phyloP scores from a whole-genome alignment of 768 basidiomycete genomes.

The Suillus subaureus region DNA sequence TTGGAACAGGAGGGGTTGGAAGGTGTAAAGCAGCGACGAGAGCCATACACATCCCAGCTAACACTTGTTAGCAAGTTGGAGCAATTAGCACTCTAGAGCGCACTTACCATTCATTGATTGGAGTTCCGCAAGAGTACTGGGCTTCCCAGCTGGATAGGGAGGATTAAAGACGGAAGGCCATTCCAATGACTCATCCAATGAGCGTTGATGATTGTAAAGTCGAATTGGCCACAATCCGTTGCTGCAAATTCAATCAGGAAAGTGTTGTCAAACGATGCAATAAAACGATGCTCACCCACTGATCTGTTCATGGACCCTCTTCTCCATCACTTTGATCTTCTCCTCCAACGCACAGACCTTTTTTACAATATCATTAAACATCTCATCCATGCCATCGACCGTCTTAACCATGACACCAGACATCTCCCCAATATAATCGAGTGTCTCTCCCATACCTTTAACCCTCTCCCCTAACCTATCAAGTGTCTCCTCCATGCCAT shows the following conservation, averaged over 20 bases:
- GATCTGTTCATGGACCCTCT: background rate
- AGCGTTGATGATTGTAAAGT: background rate
- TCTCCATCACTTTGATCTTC: background rate
- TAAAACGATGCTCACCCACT: background rate
- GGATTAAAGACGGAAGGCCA: background rate
- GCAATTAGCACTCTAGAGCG: background rate
- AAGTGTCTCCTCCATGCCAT: background rate
- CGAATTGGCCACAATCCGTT: background rate
- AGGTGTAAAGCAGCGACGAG: background rate
- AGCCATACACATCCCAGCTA: background rate
- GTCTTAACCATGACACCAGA: background rate
- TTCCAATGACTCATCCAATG: background rate
- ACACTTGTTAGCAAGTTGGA: background rate
- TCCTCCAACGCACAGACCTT: background rate
- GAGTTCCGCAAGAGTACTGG: background rate
- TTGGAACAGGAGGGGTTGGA: background rate
- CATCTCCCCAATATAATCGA: background rate
- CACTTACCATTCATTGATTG: background rate
- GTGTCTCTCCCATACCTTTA: background rate
- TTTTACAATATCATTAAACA: background rate
- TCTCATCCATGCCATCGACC: background rate
- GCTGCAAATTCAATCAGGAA: background rate
- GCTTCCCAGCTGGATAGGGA: background rate
- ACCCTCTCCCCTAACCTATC: background rate
- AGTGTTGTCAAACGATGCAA: background rate